Conservation (phyloP, 306 rosid genomes). For the Elaeagnus macrophylla region DNA sequence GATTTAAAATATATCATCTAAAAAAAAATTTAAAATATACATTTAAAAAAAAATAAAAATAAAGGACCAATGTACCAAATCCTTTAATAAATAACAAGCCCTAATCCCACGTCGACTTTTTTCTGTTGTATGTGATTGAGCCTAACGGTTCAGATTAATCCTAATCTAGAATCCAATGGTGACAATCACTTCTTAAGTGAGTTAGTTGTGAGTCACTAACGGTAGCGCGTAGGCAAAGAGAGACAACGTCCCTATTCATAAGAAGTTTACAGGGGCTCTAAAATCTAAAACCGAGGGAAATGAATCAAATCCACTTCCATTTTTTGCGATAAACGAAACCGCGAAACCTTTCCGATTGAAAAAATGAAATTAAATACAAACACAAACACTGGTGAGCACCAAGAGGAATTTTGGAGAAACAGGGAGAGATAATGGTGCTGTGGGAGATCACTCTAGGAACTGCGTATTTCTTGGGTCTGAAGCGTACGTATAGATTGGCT, state of each 20-base stretch:
- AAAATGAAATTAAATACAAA: background rate
- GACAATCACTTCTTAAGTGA: no score
- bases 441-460: slow-evolving; percentile 95
- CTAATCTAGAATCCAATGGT: no score
- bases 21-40: no score
- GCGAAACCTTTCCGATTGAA: background rate
- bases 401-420: background rate
- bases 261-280: slow-evolving; percentile 30
- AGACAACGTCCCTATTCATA: slow-evolving; percentile 10
- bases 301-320: slow-evolving; percentile 22
- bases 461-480: slow-evolving; percentile 83
- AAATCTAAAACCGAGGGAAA: slow-evolving; percentile 9
- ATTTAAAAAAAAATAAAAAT: no score
- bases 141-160: no score
- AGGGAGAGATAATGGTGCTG: slow-evolving; percentile 50
- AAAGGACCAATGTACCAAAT: no score
- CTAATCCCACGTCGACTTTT: no score
- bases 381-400: background rate
- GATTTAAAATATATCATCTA: no score
- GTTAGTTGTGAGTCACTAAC: no score
- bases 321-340: slow-evolving; percentile 41
- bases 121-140: no score
- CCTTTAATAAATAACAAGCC: no score
- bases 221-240: background rate
- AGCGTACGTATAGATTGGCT: slow-evolving; percentile 68